Conservation (phyloP, 306 rosid genomes). For the Begonia masoniana region DNA sequence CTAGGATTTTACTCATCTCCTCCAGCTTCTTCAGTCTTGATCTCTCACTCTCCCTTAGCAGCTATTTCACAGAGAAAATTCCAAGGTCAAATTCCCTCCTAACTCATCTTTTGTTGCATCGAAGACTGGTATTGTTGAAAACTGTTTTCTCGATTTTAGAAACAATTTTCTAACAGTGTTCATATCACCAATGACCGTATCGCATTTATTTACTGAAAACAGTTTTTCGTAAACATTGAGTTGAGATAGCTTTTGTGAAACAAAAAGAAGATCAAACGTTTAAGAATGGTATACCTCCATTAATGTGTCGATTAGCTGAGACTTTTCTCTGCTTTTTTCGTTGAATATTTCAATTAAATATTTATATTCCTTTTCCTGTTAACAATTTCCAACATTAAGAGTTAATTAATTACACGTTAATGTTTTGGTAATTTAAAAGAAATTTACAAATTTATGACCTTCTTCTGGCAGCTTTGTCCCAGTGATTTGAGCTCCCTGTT, state of each 20-base stretch:
- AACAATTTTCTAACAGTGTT: no score
- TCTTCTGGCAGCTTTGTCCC: slow-evolving; percentile 66
- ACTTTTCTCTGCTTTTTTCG: slow-evolving; percentile 67
- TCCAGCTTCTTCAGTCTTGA: slow-evolving; percentile 68
- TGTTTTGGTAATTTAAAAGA: background rate
- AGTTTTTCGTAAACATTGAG: no score
- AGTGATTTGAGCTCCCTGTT: slow-evolving; percentile 64
- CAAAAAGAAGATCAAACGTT: slow-evolving; percentile 3
- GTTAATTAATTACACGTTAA: background rate
- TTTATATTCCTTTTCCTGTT: slow-evolving; percentile 78
- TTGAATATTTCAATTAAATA: slow-evolving; percentile 56
- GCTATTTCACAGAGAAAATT: slow-evolving; percentile 15
- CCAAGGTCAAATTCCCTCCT: no score
- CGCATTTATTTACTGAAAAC: no score
- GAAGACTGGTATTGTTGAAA: no score
- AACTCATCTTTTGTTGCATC: no score
- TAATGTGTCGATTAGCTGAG: slow-evolving; percentile 49
- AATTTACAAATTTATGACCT: slow-evolving; percentile 21
- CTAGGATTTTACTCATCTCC: slow-evolving; percentile 58
- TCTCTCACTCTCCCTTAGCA: slow-evolving; percentile 68
- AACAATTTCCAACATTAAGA: background rate
- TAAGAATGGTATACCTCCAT: slow-evolving; percentile 43
- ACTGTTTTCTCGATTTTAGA: no score
- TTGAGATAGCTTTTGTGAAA: no score
- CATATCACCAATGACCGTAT: no score